Evolutionary conservation across 1,139 yeast genomes (phyloP).

Genomic region (Saccharomyces pastorianus): DNA sequence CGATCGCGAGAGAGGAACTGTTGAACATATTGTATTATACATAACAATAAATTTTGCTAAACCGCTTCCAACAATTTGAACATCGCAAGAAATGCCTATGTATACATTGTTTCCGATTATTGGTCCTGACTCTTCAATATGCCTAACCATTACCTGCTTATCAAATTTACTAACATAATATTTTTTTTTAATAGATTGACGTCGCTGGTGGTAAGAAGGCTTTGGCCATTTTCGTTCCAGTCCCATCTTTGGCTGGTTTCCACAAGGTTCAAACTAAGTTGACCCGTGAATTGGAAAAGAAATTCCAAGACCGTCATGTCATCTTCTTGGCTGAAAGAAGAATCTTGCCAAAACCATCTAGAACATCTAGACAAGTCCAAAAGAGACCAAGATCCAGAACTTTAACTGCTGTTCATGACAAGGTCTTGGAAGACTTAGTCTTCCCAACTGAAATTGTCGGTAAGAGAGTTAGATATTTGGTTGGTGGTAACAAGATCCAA

Average conservation of each 20-base stretch:
- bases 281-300: conserved; percentile 99
- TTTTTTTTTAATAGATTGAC: conserved; percentile 46
- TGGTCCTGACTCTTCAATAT: background rate
- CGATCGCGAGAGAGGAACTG: background rate
- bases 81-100: background rate
- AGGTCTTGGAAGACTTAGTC: conserved; percentile 96
- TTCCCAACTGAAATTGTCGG: conserved; percentile 99
- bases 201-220: conserved; percentile 99
- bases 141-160: background rate
- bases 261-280: conserved; percentile 96
- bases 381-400: conserved; percentile 99
- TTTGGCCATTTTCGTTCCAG: conserved; percentile 95
- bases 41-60: background rate
- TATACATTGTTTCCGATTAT: background rate
- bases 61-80: background rate
- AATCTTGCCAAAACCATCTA: conserved; percentile 94
- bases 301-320: conserved; percentile 99
- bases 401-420: conserved; percentile 97
- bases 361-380: conserved; percentile 86
- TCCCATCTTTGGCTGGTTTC: conserved; percentile 86
- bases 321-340: conserved; percentile 99
- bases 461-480: conserved; percentile 98
- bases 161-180: background rate
- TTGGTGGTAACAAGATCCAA: conserved; percentile 98
- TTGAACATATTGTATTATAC: background rate